A percentile compares a stretch with the other conserved stretches of the same genome.
phyloP scores from a whole-genome alignment of 345 rosid species.

The Arabidopsis arenosa region DNA sequence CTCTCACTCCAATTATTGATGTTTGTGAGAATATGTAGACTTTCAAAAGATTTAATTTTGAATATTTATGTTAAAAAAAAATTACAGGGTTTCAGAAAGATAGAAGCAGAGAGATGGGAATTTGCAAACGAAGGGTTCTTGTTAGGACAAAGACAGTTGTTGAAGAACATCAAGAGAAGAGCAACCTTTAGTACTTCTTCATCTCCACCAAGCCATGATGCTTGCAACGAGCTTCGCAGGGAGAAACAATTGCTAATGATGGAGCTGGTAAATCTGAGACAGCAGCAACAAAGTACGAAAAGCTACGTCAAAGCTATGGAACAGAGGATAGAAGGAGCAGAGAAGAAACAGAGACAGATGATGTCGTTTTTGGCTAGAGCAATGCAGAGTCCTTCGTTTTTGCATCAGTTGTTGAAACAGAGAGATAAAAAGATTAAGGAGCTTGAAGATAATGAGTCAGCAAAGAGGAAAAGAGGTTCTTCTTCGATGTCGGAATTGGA shows the following conservation, averaged over 20 bases:
- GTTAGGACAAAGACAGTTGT: constrained; percentile 84
- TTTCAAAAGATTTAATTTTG: neutral
- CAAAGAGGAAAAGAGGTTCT: constrained; percentile 53
- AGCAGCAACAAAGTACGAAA: constrained; percentile 68
- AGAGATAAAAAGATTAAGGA: constrained; percentile 52
- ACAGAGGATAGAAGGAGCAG: constrained; percentile 66
- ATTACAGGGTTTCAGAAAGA: constrained; percentile 86
- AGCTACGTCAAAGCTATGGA: constrained; percentile 66
- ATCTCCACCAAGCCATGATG: constrained; percentile 22
- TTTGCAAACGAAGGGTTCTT: constrained; percentile 95
- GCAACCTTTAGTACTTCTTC: constrained; percentile 11
- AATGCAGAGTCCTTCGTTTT: constrained; percentile 72
- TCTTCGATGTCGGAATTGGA: constrained; percentile 74
- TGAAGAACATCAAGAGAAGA: constrained; percentile 71
- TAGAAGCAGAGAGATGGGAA: constrained; percentile 98
- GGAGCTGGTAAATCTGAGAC: constrained; percentile 78
- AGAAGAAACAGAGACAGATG: constrained; percentile 88
- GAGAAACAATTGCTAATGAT: constrained; percentile 65
- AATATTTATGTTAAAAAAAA: neutral
- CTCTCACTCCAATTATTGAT: constrained; percentile 35
- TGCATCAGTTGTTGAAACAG: constrained; percentile 62
- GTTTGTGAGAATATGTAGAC: neutral
- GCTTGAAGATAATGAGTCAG: constrained; percentile 58
- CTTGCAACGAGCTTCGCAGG: constrained; percentile 65
- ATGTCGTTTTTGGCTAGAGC: constrained; percentile 86